Evolutionary conservation across 139 green algal genomes (phyloP).

Genomic region (Axilococcus clingmanii): DNA sequence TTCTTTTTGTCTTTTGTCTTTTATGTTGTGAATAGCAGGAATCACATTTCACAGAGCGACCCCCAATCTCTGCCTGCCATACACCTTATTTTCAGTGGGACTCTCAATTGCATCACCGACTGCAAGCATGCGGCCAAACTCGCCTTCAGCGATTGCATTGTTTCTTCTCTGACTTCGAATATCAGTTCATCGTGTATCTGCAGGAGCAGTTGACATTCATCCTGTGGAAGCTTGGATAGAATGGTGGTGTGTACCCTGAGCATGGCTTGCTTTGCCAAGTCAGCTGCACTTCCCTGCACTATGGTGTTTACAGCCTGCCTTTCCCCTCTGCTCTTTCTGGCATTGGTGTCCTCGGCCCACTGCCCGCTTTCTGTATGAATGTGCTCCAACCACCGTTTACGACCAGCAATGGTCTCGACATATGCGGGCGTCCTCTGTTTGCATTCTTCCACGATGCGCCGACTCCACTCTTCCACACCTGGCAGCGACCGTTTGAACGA

Average conservation of each 20-base stretch:
- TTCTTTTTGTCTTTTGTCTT: not conserved
- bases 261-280: constrained; percentile 68
- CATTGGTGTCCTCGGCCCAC: no score
- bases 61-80: no score
- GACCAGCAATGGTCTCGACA: constrained; percentile 42
- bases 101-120: no score
- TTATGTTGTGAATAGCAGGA: not conserved
- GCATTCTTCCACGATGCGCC: no score
- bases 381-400: constrained; percentile 43
- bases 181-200: constrained; percentile 87
- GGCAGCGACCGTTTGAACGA: not conserved
- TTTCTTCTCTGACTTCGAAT: constrained; percentile 50
- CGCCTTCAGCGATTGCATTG: not conserved
- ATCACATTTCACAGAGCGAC: no score
- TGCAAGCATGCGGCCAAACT: no score
- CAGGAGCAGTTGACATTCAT: not conserved
- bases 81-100: no score
- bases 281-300: constrained; percentile 64
- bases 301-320: constrained; percentile 60
- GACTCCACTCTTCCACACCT: no score
- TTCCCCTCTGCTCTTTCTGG: no score
- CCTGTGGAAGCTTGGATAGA: not conserved
- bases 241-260: constrained; percentile 9
- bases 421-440: constrained; percentile 17
- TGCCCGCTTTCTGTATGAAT: constrained; percentile 32